phyloP scores from a whole-genome alignment of 1,139 yeast species.

The Yamadazyma dendronema region DNA sequence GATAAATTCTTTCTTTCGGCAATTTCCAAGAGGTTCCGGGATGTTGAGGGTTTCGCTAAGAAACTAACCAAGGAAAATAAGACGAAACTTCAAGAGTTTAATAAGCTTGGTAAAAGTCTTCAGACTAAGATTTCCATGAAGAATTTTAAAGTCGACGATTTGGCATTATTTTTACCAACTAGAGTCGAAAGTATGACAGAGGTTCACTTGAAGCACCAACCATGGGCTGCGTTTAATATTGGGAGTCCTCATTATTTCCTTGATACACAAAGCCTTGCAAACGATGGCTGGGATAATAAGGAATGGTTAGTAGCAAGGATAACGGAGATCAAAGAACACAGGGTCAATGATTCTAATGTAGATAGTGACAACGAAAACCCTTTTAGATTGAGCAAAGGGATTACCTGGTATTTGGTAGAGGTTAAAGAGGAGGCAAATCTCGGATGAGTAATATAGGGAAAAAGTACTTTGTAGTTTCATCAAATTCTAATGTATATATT shows the following conservation, averaged over 20 bases:
- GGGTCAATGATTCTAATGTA: constrained; percentile 38
- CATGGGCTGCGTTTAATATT: constrained; percentile 86
- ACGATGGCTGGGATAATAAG: constrained; percentile 28
- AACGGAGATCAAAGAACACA: constrained; percentile 44
- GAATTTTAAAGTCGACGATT: constrained; percentile 66
- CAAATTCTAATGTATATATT: neutral
- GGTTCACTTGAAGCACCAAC: constrained; percentile 32
- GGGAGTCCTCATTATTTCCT: constrained; percentile 79
- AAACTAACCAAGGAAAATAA: constrained; percentile 76
- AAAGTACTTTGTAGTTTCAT: neutral
- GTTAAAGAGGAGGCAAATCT: constrained; percentile 31
- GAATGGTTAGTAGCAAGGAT: constrained; percentile 79
- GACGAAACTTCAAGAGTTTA: constrained; percentile 44
- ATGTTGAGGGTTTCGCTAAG: constrained; percentile 90
- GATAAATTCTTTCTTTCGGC: constrained; percentile 55
- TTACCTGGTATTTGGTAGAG: constrained; percentile 49
- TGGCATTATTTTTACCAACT: constrained; percentile 82
- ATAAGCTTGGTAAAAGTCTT: constrained; percentile 32
- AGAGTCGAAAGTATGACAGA: constrained; percentile 41
- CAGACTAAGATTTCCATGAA: constrained; percentile 61
- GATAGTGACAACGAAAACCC: constrained; percentile 40
- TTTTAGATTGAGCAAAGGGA: constrained; percentile 46
- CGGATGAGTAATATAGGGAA: neutral
- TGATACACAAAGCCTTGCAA: constrained; percentile 27
- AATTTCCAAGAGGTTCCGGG: constrained; percentile 75